Evolutionary conservation across 768 basidiomycete genomes (phyloP).

Genomic region (Termitomyces titanicus): DNA sequence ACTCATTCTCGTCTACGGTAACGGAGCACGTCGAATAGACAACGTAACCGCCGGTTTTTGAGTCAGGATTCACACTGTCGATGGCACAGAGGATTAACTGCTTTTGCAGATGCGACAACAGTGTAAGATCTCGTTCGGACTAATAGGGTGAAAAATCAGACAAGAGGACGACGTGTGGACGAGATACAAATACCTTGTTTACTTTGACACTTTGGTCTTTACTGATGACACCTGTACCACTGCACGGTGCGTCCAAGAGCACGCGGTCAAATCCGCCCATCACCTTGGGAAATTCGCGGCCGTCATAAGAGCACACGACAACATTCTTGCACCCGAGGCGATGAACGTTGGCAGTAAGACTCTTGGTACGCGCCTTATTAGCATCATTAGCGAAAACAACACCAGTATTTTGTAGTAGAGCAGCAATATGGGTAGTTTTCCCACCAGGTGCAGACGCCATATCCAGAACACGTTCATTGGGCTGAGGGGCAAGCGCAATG

Average conservation of each 20-base stretch:
- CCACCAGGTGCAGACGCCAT: slow-evolving; percentile 99
- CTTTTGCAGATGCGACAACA: slow-evolving; percentile 97
- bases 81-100: slow-evolving; percentile 98
- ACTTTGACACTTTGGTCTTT: slow-evolving; percentile 97
- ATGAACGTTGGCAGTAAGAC: slow-evolving; percentile 94
- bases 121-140: slow-evolving; percentile 93
- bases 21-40: slow-evolving; percentile 99
- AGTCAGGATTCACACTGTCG: slow-evolving; percentile 88
- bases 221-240: slow-evolving; percentile 96
- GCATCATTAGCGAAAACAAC: slow-evolving; percentile 96
- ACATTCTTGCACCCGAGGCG: slow-evolving; percentile 98
- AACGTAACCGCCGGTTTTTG: slow-evolving; percentile 88
- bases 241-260: slow-evolving; percentile 94
- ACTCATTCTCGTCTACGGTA: slow-evolving; percentile 97
- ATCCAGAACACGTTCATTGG: slow-evolving; percentile 90
- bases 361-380: slow-evolving; percentile 93
- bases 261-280: slow-evolving; percentile 99
- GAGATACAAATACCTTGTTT: slow-evolving; percentile 72
- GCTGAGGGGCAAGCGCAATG: slow-evolving; percentile 90
- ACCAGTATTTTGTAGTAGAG: slow-evolving; percentile 97
- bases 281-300: slow-evolving; percentile 96
- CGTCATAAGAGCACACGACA: slow-evolving; percentile 95
- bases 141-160: slow-evolving; percentile 26
- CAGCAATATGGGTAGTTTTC: slow-evolving; percentile 97
- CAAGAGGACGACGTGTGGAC: not conserved